Base-by-base conservation (phyloP, 2,329 filamentous ascomycete genomes). In the Ophiostoma pallidulum region DNA sequence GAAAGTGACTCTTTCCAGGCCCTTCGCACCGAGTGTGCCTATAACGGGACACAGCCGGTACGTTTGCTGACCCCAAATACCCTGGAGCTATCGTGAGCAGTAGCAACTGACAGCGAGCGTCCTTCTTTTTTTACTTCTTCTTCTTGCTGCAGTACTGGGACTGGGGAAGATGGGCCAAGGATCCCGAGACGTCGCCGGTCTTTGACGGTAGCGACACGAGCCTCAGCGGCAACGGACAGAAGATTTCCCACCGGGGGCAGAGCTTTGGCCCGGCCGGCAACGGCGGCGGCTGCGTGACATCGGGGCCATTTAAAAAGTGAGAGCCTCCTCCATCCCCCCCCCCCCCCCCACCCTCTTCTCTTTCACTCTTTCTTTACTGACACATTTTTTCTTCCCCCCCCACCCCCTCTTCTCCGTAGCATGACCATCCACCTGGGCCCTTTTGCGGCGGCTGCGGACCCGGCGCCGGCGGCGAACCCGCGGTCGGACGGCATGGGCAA, bases 121-220 rank as follows among this genome's bases (percentile, higher is more conserved):
- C n/a, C n/a, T n/a, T n/a, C n/a, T n/a, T 13, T 8, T 16, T 12
- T 14, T 14, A 3, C 12, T 31, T 31, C 4, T 18, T 31, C 8
- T 37, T 9, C 8, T 20, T 4, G 32, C 24, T 20, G 10, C 16
- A 47, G 48, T 77, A 75, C 61, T 70, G 69, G 62, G 71, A 77
- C 58, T 78, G 73, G 71, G 66, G 66, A 3, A 65, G 66, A 45
- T 70, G 68, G 60, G 63, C 68, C 3, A 51, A 62, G 3, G 68
- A 77, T 52, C 65, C 67, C 1, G 54, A 60, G 51, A 65, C 68
- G 47, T 75, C 73, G 0, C 71, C 74, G 13, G 58, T 78, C 41
- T 78, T 80, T 51, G 73, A 77, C 53, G 76, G 76, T 41, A 71
- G 69, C 51, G 67, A 66, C 22, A 72, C 68, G 42, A 71, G 66